These are phyloP conservation scores for Corylus americana DNA, from an alignment of 306 rosid genomes.

Conservation along the genomic window DNA sequence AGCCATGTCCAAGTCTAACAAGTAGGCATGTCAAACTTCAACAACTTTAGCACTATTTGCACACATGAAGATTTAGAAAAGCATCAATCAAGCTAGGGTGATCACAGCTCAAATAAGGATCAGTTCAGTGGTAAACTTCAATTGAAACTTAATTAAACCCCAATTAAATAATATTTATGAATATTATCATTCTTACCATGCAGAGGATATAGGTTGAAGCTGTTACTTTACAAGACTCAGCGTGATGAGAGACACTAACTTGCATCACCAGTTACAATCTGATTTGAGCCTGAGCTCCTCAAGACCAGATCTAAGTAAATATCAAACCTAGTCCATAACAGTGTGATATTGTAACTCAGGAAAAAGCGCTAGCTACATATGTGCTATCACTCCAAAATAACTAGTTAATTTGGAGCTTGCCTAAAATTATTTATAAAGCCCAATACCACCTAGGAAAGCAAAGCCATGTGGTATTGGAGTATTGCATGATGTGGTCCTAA, in stretches of 20 bases:
- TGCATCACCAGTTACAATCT: slow-evolving; percentile 1
- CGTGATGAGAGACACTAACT: background rate
- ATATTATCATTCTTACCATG: background rate
- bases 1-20: background rate
- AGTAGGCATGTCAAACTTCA: background rate
- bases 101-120: background rate
- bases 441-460: too few relatives aligned
- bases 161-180: background rate
- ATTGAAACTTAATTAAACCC: background rate
- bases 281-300: background rate
- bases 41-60: background rate
- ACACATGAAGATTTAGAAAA: background rate
- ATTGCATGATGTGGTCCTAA: too few relatives aligned
- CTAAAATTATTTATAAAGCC: too few relatives aligned
- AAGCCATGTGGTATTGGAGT: too few relatives aligned
- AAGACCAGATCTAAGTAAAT: background rate
- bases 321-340: background rate
- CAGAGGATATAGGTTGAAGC: background rate
- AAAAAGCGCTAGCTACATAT: too few relatives aligned
- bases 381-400: too few relatives aligned
- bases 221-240: background rate
- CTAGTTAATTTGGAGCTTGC: too few relatives aligned
- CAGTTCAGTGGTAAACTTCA: slow-evolving; percentile 1
- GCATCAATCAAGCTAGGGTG: background rate
- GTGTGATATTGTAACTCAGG: background rate